Conservation (phyloP, 1,284 basidiomycete genomes). For the Boletus nobilissimus region DNA sequence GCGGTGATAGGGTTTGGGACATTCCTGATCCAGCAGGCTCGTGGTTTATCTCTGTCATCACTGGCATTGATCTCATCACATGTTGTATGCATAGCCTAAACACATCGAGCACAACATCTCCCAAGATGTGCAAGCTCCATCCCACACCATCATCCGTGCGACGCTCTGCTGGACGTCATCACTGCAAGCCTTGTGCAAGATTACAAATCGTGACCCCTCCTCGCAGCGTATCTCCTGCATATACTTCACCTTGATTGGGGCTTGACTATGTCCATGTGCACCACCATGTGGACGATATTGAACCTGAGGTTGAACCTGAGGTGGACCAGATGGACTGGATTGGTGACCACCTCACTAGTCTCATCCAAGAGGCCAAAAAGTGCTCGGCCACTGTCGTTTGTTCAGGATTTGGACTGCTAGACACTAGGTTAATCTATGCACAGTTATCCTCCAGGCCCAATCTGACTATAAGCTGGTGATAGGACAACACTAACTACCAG, state of each 20-base stretch:
- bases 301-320: slow-evolving; percentile 44
- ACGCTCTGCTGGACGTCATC: slow-evolving; percentile 48
- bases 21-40: slow-evolving; percentile 38
- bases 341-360: slow-evolving; percentile 65
- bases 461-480: too few species aligned
- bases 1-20: slow-evolving; percentile 62
- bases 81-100: slow-evolving; percentile 21
- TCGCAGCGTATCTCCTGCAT: slow-evolving; percentile 42
- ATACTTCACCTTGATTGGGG: slow-evolving; percentile 49
- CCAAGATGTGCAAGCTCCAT: slow-evolving; percentile 47
- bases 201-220: slow-evolving; percentile 40
- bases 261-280: slow-evolving; percentile 50
- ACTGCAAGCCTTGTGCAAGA: slow-evolving; percentile 45
- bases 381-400: too few species aligned
- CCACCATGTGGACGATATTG: slow-evolving; percentile 24
- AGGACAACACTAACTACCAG: too few species aligned
- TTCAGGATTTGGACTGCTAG: too few species aligned
- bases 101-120: slow-evolving; percentile 33
- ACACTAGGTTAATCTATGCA: too few species aligned
- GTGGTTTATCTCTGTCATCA: background rate
- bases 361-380: slow-evolving; percentile 82
- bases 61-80: slow-evolving; percentile 25
- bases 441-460: too few species aligned
- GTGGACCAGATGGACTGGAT: slow-evolving; percentile 77
- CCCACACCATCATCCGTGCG: slow-evolving; percentile 47